phyloP scores from a whole-genome alignment of 2,329 filamentous ascomycete genomes.

The Fusarium succisae region DNA sequence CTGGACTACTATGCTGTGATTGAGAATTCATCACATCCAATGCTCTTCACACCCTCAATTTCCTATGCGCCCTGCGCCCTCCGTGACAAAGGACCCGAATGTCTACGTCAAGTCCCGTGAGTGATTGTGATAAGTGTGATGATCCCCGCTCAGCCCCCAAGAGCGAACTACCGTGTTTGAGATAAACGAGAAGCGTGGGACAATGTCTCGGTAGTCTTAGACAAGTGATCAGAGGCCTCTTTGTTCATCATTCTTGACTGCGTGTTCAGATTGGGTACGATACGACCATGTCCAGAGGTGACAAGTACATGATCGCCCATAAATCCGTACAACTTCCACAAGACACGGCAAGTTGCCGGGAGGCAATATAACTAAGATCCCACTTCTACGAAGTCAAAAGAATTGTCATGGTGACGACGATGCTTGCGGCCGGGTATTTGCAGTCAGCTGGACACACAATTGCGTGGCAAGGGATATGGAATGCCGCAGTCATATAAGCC shows the following conservation, averaged over 20 bases:
- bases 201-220: background rate
- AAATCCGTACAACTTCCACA: background rate
- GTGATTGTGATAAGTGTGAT: background rate
- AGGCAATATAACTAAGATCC: background rate
- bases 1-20: background rate
- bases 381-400: background rate
- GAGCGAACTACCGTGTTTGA: background rate
- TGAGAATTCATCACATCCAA: background rate
- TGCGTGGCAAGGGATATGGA: constrained; percentile 19
- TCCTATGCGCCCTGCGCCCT: background rate
- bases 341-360: background rate
- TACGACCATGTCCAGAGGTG: background rate
- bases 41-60: background rate
- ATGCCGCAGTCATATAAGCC: background rate
- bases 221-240: background rate
- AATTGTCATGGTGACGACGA: background rate
- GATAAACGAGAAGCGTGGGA: background rate
- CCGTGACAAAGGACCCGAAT: background rate
- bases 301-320: background rate
- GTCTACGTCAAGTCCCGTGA: too few relatives aligned
- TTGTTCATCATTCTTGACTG: background rate
- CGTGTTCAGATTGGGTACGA: background rate
- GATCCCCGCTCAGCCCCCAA: background rate
- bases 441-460: background rate
- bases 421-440: constrained; percentile 13